These are phyloP conservation scores for Calamus simplicifolius DNA, from an alignment of 176 grass and related monocot genomes.

Conservation along the genomic window DNA sequence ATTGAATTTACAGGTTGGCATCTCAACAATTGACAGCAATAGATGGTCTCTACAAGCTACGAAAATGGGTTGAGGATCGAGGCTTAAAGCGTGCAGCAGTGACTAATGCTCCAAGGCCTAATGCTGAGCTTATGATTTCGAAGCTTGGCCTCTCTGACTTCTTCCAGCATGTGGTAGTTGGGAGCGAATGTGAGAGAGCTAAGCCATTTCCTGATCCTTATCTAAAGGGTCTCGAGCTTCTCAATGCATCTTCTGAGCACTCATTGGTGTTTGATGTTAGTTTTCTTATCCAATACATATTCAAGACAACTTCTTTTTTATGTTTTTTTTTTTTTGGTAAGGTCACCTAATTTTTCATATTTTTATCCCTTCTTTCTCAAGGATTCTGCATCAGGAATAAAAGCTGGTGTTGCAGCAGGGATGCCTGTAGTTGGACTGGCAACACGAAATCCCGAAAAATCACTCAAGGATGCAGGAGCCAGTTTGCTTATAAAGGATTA, in stretches of 20 bases:
- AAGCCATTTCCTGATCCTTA: constrained; percentile 83
- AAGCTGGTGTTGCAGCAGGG: constrained; percentile 68
- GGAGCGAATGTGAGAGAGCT: constrained; percentile 70
- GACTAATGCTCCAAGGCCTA: constrained; percentile 82
- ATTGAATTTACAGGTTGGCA: constrained; percentile 37
- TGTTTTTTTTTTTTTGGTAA: not conserved
- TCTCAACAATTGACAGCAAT: constrained; percentile 52
- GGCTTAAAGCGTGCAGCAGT: constrained; percentile 68
- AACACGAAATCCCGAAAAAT: constrained; percentile 84
- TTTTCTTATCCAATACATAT: not conserved
- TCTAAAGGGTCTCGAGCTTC: constrained; percentile 62
- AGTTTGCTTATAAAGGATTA: constrained; percentile 71
- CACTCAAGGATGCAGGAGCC: constrained; percentile 61
- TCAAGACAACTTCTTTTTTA: not conserved
- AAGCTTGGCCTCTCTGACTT: constrained; percentile 77
- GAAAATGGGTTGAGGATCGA: constrained; percentile 59
- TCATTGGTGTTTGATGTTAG: constrained; percentile 79
- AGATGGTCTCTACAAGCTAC: constrained; percentile 47
- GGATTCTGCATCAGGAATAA: constrained; percentile 76
- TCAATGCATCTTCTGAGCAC: constrained; percentile 48
- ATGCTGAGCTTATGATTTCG: constrained; percentile 84
- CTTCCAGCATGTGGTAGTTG: constrained; percentile 61
- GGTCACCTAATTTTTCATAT: too few species aligned
- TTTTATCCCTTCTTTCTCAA: constrained; percentile 2
- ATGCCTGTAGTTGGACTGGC: constrained; percentile 50